Conservation (phyloP, 129 eudicot species). For the Daucus carota region DNA sequence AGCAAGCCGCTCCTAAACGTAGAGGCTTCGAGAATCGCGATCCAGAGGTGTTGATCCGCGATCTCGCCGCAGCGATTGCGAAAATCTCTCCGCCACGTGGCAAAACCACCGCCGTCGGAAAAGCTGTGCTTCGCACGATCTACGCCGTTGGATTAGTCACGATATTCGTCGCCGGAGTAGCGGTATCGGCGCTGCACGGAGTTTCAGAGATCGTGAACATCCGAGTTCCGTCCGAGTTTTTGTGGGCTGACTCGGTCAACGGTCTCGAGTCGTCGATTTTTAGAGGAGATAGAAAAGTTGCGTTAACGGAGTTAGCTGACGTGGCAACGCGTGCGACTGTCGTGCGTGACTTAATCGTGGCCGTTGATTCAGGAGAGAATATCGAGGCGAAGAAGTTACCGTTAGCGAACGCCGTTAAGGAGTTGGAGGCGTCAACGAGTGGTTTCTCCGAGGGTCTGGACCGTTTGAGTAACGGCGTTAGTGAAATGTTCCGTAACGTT, state of each 20-base stretch:
- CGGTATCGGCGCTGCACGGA: slow-evolving; percentile 23
- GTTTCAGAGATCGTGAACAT: slow-evolving; percentile 2
- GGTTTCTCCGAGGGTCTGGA: slow-evolving; percentile 30
- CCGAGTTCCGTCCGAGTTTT: slow-evolving; percentile 27
- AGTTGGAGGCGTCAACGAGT: slow-evolving; percentile 15
- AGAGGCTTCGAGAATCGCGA: slow-evolving; percentile 18
- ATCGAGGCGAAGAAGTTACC: slow-evolving; percentile 13
- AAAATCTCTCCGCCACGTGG: slow-evolving; percentile 25
- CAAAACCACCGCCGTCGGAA: slow-evolving; percentile 18
- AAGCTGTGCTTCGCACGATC: slow-evolving; percentile 31
- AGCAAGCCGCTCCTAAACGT: slow-evolving; percentile 14
- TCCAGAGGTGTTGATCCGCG: slow-evolving; percentile 29
- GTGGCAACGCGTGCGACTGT: slow-evolving; percentile 17
- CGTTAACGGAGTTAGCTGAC: slow-evolving; percentile 22
- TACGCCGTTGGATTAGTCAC: slow-evolving; percentile 31
- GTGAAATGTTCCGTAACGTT: slow-evolving; percentile 27
- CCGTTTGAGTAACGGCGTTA: slow-evolving; percentile 29
- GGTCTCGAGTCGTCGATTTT: slow-evolving; percentile 17
- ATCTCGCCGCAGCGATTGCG: slow-evolving; percentile 16
- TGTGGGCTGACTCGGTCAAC: slow-evolving; percentile 33
- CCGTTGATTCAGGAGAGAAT: not conserved
- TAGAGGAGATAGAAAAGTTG: slow-evolving; percentile 7
- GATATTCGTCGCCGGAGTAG: slow-evolving; percentile 25
- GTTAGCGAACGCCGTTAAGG: slow-evolving; percentile 29
- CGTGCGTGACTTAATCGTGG: slow-evolving; percentile 16